These are phyloP conservation scores for Salix purpurea DNA, from an alignment of 345 rosid species.

Conservation along the genomic window DNA sequence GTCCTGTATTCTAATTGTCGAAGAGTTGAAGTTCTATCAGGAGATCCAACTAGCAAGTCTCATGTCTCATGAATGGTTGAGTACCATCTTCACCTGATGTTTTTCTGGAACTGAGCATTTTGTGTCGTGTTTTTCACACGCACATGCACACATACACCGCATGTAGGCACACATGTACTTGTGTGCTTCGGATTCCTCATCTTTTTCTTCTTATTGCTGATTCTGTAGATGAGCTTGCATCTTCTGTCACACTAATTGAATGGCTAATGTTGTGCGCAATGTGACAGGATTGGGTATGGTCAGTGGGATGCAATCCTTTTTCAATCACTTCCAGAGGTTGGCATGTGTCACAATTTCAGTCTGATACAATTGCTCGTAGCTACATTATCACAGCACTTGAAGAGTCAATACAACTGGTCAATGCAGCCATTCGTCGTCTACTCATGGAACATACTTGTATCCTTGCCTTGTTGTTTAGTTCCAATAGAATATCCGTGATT, in stretches of 20 bases:
- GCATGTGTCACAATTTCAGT: conserved; percentile 80
- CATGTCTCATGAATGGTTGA: background rate
- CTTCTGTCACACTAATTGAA: background rate
- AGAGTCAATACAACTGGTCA: conserved; percentile 77
- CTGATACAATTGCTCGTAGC: conserved; percentile 88
- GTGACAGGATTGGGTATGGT: conserved; percentile 92
- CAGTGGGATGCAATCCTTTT: conserved; percentile 89
- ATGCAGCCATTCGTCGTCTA: conserved; percentile 75
- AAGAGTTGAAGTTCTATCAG: background rate
- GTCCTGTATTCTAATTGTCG: background rate
- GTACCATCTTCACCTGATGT: background rate
- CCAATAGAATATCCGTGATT: background rate
- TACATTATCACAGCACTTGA: conserved; percentile 84
- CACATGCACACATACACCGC: background rate
- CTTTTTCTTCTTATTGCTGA: background rate
- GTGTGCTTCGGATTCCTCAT: background rate
- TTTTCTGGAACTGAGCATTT: background rate
- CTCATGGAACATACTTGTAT: conserved; percentile 89
- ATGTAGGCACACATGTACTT: background rate
- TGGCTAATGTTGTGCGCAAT: background rate
- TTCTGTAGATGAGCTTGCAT: background rate
- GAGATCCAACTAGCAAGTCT: background rate
- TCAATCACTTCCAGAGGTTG: conserved; percentile 85
- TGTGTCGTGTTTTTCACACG: background rate
- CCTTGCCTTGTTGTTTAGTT: conserved; percentile 38